phyloP scores from a whole-genome alignment of 345 rosid genomes.

The Triadica sebifera region DNA sequence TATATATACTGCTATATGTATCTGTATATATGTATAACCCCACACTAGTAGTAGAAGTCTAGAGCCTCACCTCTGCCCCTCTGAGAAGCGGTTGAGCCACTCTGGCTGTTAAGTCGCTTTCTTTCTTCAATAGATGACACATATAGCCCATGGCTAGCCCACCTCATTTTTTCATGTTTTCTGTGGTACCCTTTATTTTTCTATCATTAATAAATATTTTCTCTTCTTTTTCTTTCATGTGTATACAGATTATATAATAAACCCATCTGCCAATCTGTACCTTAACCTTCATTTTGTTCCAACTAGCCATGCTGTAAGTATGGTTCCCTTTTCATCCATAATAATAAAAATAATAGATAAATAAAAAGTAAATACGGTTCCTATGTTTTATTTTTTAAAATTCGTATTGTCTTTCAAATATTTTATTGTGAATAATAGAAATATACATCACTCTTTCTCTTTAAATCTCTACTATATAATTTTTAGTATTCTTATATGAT shows the following conservation, averaged over 20 bases:
- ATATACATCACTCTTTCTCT: too few relatives aligned
- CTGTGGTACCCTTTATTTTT: constrained; percentile 18
- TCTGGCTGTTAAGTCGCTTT: constrained; percentile 42
- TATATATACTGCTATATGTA: not conserved
- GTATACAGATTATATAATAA: too few relatives aligned
- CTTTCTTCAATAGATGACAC: constrained; percentile 29
- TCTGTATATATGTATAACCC: not conserved
- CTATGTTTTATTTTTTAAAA: too few relatives aligned
- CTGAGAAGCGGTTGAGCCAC: constrained; percentile 42
- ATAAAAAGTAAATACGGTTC: too few relatives aligned
- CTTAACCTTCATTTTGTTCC: not conserved
- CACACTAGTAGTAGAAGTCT: constrained; percentile 24
- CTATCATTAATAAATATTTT: not conserved
- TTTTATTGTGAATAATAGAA: too few relatives aligned
- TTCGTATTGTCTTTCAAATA: too few relatives aligned
- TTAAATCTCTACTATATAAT: too few relatives aligned
- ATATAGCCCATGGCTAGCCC: constrained; percentile 19
- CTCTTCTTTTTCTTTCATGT: not conserved
- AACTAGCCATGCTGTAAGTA: not conserved
- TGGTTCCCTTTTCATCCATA: too few relatives aligned
- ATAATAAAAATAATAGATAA: too few relatives aligned
- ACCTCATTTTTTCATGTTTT: constrained; percentile 30
- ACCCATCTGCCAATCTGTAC: too few relatives aligned
- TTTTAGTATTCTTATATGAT: too few relatives aligned
- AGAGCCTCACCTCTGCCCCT: constrained; percentile 14